Conservation (phyloP, 768 basidiomycete species). For the Pulveroboletus sp. region DNA sequence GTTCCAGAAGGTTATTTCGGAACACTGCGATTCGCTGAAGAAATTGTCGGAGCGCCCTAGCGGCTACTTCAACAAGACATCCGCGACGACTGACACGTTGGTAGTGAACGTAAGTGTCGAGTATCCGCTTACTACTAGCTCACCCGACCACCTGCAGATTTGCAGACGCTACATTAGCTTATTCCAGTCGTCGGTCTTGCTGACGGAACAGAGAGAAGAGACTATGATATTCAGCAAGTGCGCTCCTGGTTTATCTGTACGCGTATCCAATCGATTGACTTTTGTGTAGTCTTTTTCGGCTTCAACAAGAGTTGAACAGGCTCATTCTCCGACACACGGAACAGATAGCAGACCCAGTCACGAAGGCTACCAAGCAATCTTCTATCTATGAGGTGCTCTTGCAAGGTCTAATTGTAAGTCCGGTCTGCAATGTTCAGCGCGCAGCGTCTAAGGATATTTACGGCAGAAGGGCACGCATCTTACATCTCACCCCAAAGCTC, state of each 20-base stretch:
- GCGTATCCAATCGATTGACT: not conserved
- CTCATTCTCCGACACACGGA: conserved; percentile 70
- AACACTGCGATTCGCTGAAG: conserved; percentile 77
- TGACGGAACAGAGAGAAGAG: conserved; percentile 83
- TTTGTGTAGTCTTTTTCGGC: conserved; percentile 61
- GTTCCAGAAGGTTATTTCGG: conserved; percentile 85
- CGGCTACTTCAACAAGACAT: conserved; percentile 59
- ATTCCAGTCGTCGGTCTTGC: conserved; percentile 77
- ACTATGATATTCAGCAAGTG: conserved; percentile 97
- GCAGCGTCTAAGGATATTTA: not conserved
- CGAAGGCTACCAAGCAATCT: conserved; percentile 64
- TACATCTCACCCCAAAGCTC: conserved; percentile 77
- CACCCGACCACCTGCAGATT: conserved; percentile 38
- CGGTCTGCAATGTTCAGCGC: not conserved
- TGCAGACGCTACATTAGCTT: conserved; percentile 72
- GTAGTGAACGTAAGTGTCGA: conserved; percentile 52
- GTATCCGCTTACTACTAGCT: not conserved
- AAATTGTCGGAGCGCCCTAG: conserved; percentile 70
- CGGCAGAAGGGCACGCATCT: conserved; percentile 60
- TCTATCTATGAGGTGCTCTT: conserved; percentile 73
- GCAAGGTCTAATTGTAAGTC: conserved; percentile 68
- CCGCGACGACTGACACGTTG: conserved; percentile 60
- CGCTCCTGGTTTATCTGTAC: conserved; percentile 19
- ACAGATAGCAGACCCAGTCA: conserved; percentile 55
- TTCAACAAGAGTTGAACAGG: conserved; percentile 78